Percentiles rank a stretch among this genome's conserved stretches.
Conservation (phyloP, 139 green algal genomes). For the Axilococcus clingmanii region DNA sequence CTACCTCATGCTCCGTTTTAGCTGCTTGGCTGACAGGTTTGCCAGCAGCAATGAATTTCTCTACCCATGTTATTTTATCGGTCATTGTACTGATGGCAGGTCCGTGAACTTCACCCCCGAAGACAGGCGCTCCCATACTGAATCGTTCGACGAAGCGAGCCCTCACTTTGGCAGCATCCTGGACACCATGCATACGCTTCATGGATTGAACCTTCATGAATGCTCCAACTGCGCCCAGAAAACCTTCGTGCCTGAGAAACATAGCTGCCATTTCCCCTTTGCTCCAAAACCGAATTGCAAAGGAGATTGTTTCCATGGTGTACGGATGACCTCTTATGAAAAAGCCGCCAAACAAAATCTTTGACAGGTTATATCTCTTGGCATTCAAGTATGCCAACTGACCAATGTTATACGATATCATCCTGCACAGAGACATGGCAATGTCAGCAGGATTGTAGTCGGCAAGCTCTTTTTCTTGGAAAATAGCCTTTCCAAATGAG, state of each 20-base stretch:
- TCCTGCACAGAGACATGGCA: constrained; percentile 78
- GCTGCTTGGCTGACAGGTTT: constrained; percentile 19
- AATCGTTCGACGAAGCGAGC: constrained; percentile 87
- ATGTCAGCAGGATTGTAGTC: constrained; percentile 88
- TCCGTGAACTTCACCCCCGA: constrained; percentile 60
- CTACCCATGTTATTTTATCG: constrained; percentile 80
- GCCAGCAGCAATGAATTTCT: constrained; percentile 76
- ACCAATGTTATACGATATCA: constrained; percentile 98
- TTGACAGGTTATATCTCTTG: constrained; percentile 77
- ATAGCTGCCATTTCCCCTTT: constrained; percentile 92
- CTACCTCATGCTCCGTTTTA: constrained; percentile 23
- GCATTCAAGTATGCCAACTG: constrained; percentile 81
- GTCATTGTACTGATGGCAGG: constrained; percentile 56
- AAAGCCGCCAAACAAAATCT: constrained; percentile 95
- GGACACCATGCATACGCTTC: not conserved
- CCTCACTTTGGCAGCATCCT: constrained; percentile 31
- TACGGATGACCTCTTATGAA: constrained; percentile 98
- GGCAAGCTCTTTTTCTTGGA: constrained; percentile 35
- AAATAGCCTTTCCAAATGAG: constrained; percentile 82
- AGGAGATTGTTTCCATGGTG: constrained; percentile 99
- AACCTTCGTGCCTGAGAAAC: constrained; percentile 97
- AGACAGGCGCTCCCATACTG: constrained; percentile 73
- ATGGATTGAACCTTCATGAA: constrained; percentile 86
- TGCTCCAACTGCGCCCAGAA: constrained; percentile 89
- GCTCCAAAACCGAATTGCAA: constrained; percentile 94